Evolutionary conservation across 78 protist genomes (phyloP).

Genomic region (Chrysochromulina parva): DNA sequence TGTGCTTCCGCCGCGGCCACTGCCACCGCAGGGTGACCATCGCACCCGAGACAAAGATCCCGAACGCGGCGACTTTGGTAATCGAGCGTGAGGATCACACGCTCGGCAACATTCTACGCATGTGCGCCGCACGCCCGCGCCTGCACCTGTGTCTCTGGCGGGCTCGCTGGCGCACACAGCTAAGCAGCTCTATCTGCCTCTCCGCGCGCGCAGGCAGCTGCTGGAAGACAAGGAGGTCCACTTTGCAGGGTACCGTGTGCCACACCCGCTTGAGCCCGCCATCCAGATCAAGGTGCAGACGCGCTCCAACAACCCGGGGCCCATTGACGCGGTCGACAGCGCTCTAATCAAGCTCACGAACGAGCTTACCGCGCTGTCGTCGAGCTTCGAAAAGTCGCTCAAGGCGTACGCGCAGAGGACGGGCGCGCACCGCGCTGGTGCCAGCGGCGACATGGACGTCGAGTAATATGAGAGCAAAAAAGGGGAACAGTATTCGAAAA

Average conservation of each 20-base stretch:
- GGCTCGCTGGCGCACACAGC: too few relatives aligned
- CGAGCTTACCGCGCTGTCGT: too few relatives aligned
- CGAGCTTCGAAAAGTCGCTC: too few relatives aligned
- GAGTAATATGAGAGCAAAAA: too few relatives aligned
- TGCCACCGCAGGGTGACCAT: slow-evolving; percentile 44
- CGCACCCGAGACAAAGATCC: slow-evolving; percentile 61
- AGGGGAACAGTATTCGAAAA: too few relatives aligned
- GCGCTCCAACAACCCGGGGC: neutral
- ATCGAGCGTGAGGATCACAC: slow-evolving; percentile 81
- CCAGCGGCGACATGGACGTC: too few relatives aligned
- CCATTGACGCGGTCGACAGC: neutral
- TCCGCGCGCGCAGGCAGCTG: slow-evolving; percentile 50
- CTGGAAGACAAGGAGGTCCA: slow-evolving; percentile 58
- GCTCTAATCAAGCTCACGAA: too few relatives aligned
- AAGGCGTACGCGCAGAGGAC: too few relatives aligned
- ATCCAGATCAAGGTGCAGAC: slow-evolving; percentile 59
- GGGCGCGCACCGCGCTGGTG: too few relatives aligned
- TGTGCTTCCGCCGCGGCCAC: neutral
- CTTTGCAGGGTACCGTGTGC: slow-evolving; percentile 78
- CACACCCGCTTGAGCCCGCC: slow-evolving; percentile 78
- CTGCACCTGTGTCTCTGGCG: neutral
- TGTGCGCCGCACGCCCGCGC: slow-evolving; percentile 45
- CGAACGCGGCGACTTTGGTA: slow-evolving; percentile 57
- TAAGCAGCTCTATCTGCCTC: too few relatives aligned
- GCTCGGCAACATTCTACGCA: slow-evolving; percentile 76